A percentile compares a stretch with the other conserved stretches of the same genome.
Evolutionary conservation across 1,284 basidiomycete genomes (phyloP).

Genomic region (Golubevia sp.): DNA sequence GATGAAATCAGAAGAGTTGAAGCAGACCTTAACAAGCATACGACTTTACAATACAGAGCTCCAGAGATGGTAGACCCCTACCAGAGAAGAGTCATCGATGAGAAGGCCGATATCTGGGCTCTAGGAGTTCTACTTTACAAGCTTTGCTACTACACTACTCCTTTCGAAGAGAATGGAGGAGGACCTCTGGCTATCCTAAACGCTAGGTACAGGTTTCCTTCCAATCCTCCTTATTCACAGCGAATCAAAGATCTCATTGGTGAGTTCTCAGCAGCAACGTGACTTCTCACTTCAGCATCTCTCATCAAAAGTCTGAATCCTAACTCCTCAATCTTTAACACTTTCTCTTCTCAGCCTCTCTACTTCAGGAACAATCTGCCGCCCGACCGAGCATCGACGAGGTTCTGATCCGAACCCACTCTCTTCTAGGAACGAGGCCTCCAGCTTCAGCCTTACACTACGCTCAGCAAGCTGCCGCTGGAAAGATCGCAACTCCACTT

Average conservation of each 20-base stretch:
- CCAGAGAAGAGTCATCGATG: slow-evolving; percentile 79
- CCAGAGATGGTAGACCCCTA: slow-evolving; percentile 98
- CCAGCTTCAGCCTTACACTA: slow-evolving; percentile 32
- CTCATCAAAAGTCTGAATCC: background rate
- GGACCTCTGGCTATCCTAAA: slow-evolving; percentile 94
- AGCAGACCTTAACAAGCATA: slow-evolving; percentile 89
- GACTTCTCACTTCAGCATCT: background rate
- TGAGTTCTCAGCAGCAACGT: slow-evolving; percentile 62
- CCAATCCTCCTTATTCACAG: slow-evolving; percentile 83
- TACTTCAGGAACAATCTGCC: slow-evolving; percentile 46
- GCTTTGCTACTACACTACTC: slow-evolving; percentile 96
- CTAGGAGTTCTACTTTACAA: slow-evolving; percentile 79
- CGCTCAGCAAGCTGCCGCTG: slow-evolving; percentile 20
- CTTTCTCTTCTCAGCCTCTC: slow-evolving; percentile 8
- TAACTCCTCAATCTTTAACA: slow-evolving; percentile 1
- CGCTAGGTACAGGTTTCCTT: slow-evolving; percentile 77
- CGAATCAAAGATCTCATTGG: slow-evolving; percentile 86
- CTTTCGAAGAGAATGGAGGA: slow-evolving; percentile 75
- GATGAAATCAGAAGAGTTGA: slow-evolving; percentile 76
- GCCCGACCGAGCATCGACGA: slow-evolving; percentile 42
- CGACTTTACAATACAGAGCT: slow-evolving; percentile 90
- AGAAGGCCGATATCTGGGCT: slow-evolving; percentile 85
- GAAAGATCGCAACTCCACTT: slow-evolving; percentile 24
- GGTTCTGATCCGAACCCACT: slow-evolving; percentile 35
- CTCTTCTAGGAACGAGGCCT: slow-evolving; percentile 34